These are phyloP conservation scores for Picochlorum sp. DNA, from an alignment of 139 green algal species.

Conservation along the genomic window DNA sequence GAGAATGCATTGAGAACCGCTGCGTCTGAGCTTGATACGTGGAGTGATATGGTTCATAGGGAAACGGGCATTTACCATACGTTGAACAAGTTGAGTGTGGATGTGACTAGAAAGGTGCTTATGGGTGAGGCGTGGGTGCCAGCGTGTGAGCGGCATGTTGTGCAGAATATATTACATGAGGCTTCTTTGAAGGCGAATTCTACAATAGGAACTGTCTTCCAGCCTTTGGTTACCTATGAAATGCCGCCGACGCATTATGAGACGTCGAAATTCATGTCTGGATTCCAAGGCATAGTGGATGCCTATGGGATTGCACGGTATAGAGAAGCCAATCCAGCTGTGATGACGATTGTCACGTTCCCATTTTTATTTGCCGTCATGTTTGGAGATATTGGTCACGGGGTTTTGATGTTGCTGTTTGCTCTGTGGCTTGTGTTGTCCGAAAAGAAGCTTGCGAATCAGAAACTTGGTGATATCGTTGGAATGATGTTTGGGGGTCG, in stretches of 20 bases:
- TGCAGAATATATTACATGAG: constrained; percentile 60
- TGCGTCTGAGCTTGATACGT: constrained; percentile 52
- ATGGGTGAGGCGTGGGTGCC: constrained; percentile 93
- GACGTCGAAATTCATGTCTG: constrained; percentile 81
- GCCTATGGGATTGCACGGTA: constrained; percentile 94
- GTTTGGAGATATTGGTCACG: constrained; percentile 97
- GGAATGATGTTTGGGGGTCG: constrained; percentile 87
- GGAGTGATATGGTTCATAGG: constrained; percentile 47
- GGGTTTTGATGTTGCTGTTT: constrained; percentile 76
- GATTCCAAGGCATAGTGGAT: constrained; percentile 95
- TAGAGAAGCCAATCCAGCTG: constrained; percentile 86
- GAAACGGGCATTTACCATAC: constrained; percentile 97
- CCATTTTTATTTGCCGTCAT: constrained; percentile 99
- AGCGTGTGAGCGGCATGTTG: constrained; percentile 26
- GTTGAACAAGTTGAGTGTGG: constrained; percentile 92
- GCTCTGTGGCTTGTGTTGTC: constrained; percentile 66
- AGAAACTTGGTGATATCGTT: constrained; percentile 80
- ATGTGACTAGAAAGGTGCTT: constrained; percentile 86
- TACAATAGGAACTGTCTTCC: constrained; percentile 74
- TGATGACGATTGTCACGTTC: constrained; percentile 97
- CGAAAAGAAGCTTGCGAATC: constrained; percentile 66
- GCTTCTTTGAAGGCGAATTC: constrained; percentile 41
- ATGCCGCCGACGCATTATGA: constrained; percentile 86
- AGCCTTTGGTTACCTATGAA: constrained; percentile 77
- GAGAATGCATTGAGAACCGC: constrained; percentile 60